phyloP scores from a whole-genome alignment of 345 rosid genomes.

The Melaleuca alternifolia region DNA sequence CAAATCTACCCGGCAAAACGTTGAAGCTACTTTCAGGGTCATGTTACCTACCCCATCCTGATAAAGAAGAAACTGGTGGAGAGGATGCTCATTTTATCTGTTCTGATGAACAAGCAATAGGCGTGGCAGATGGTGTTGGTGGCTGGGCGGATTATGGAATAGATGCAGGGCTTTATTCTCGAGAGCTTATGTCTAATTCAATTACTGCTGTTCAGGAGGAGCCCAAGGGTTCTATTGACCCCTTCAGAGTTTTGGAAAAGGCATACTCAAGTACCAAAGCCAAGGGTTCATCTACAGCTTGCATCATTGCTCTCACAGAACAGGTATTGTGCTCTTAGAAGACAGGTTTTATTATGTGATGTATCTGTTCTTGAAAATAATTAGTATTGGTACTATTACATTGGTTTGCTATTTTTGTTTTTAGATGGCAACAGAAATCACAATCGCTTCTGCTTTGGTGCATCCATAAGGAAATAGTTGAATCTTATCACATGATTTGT shows the following conservation, averaged over 20 bases:
- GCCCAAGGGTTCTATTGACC: conserved; percentile 79
- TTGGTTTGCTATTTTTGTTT: neutral
- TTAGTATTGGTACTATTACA: neutral
- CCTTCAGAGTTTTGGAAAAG: conserved; percentile 83
- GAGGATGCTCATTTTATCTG: conserved; percentile 98
- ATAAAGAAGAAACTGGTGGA: conserved; percentile 97
- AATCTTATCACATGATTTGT: neutral
- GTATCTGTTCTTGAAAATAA: neutral
- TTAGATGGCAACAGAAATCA: neutral
- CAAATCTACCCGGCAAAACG: conserved; percentile 27
- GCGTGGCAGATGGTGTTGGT: conserved; percentile 98
- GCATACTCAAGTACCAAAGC: conserved; percentile 88
- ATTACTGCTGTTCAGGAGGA: conserved; percentile 72
- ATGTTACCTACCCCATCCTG: conserved; percentile 95
- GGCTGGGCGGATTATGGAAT: conserved; percentile 97
- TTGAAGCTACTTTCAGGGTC: conserved; percentile 82
- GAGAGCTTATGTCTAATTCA: conserved; percentile 93
- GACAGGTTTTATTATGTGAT: neutral
- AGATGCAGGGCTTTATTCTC: conserved; percentile 72
- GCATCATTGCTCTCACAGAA: conserved; percentile 84
- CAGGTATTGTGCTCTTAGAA: conserved; percentile 27
- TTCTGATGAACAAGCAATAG: conserved; percentile 71
- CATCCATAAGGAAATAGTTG: neutral
- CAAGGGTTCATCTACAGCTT: conserved; percentile 91
- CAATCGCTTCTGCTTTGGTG: neutral